Evolutionary conservation across 2,329 filamentous ascomycete genomes (phyloP).

Genomic region (Verticillium isaacii): DNA sequence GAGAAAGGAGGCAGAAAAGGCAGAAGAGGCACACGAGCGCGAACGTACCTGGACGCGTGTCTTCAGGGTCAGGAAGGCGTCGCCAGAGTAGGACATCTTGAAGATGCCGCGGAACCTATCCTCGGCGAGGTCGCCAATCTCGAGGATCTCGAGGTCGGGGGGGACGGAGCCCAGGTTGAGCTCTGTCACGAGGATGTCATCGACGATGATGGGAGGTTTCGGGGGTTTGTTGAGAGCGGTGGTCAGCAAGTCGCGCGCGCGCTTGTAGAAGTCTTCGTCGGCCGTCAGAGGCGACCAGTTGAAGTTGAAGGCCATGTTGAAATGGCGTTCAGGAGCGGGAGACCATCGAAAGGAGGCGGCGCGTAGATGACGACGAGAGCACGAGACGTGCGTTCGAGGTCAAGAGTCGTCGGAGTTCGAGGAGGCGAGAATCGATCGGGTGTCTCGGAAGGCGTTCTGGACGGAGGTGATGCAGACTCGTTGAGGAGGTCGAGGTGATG

Average conservation of each 20-base stretch:
- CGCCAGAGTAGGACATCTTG: constrained; percentile 97
- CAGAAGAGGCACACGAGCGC: constrained; percentile 9
- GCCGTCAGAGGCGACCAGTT: constrained; percentile 99
- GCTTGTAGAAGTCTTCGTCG: constrained; percentile 84
- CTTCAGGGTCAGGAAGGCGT: constrained; percentile 91
- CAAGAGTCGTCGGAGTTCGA: neutral
- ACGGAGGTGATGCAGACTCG: constrained; percentile 4
- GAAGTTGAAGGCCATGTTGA: constrained; percentile 98
- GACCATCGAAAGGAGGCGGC: constrained; percentile 11
- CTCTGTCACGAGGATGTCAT: constrained; percentile 97
- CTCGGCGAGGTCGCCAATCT: constrained; percentile 95
- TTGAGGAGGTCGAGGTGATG: constrained; percentile 4
- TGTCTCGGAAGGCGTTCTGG: neutral
- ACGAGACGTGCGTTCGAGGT: neutral
- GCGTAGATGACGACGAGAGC: neutral
- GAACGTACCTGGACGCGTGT: constrained; percentile 82
- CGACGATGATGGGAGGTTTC: constrained; percentile 97
- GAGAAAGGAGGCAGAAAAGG: neutral
- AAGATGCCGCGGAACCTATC: constrained; percentile 97
- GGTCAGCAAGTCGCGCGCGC: constrained; percentile 90
- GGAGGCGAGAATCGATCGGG: neutral
- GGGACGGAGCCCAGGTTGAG: constrained; percentile 93
- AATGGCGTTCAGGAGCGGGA: constrained; percentile 32
- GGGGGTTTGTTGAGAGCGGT: constrained; percentile 95
- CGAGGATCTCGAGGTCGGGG: constrained; percentile 91